Evolutionary conservation across 352 stramenopile species (phyloP).

Genomic region (Pythium brassicae): DNA sequence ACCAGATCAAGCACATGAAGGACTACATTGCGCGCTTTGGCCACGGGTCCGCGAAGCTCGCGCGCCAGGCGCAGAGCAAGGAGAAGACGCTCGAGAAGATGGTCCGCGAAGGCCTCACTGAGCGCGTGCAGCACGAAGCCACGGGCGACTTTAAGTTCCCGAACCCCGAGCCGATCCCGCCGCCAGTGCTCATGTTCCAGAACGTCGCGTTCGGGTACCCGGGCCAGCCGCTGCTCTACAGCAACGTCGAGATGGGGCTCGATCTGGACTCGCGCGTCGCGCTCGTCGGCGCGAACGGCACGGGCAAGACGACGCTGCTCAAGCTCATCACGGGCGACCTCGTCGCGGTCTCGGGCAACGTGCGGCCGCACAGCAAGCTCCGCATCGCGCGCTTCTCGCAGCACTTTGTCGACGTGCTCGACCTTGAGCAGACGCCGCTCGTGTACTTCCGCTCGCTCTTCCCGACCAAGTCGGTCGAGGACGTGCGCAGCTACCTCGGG

Average conservation of each 20-base stretch:
- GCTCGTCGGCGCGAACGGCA: conserved; percentile 87
- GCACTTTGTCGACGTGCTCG: conserved; percentile 96
- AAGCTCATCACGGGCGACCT: conserved; percentile 92
- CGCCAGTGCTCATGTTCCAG: conserved; percentile 95
- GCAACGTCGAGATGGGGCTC: conserved; percentile 91
- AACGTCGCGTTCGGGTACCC: conserved; percentile 86
- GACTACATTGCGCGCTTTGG: conserved; percentile 99
- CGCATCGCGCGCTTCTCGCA: conserved; percentile 96
- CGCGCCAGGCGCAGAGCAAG: conserved; percentile 96
- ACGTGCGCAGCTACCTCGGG: too few relatives aligned
- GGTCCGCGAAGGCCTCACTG: conserved; percentile 93
- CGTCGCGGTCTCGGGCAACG: conserved; percentile 56
- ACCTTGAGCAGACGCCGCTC: conserved; percentile 91
- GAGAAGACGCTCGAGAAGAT: conserved; percentile 99
- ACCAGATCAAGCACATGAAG: conserved; percentile 99
- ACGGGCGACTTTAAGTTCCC: conserved; percentile 95
- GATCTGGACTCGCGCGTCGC: conserved; percentile 82
- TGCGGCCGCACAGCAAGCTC: conserved; percentile 87
- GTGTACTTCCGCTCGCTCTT: conserved; percentile 98
- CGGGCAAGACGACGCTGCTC: conserved; percentile 95
- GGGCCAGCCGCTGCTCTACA: conserved; percentile 90
- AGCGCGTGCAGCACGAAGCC: conserved; percentile 90
- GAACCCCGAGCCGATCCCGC: conserved; percentile 93
- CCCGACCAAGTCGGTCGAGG: conserved; percentile 86
- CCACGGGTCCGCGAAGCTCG: conserved; percentile 96